Evolutionary conservation across 2,329 filamentous ascomycete species (phyloP), one percentile per base, ranked within the genome.

Genomic region (Venturia pyrina): DNA sequence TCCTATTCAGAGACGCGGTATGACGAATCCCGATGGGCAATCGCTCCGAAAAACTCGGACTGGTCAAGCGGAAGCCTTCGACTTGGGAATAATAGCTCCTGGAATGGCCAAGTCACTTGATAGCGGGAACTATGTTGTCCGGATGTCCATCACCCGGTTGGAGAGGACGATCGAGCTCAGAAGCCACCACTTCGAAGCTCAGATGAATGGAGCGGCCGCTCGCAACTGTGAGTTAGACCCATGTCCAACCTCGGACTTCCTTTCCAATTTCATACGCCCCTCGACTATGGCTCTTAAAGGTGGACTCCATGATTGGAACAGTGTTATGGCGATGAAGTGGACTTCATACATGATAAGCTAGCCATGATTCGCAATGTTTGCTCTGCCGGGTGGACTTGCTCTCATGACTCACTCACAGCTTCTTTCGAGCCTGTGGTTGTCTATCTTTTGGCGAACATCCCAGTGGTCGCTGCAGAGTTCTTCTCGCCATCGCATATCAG

Each of bases 1-100:
- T 76, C 19, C 67, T 77, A 68, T 77, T 76, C 28, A 11, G 15
- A 19, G 50, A 56, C 32, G 8, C 24, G 13, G 24, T 28, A 56
- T 32, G 13, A 28, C 5, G 21, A 28, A 32, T 2, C 8, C 1
- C 19, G 13, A 13, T 13, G 5, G 11, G 15, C 8, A 44, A 44
- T 40, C 43, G 43, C 5, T 17, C 5, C 11, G 15, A 44, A 13
- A 44, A 44, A n/a, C 13, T 44, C 43, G 11, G 43, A 44, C 43
- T 44, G 5, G 15, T 17, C 15, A 17, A 17, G 11, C 15, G 41
- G 13, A 43, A 15, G 15, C 17, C 17, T 43, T 13, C 15, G 41
- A 17, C 4, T 43, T 13, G 10, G 13, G 11, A 15, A 17, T 8
- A 1, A 17, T 13, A 17, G 11, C 13, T 43, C 41, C 13, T 43